A percentile compares a stretch with the other conserved stretches of the same genome.
Conservation (phyloP, 2,329 filamentous ascomycete species). For the Colletotrichum sp. region DNA sequence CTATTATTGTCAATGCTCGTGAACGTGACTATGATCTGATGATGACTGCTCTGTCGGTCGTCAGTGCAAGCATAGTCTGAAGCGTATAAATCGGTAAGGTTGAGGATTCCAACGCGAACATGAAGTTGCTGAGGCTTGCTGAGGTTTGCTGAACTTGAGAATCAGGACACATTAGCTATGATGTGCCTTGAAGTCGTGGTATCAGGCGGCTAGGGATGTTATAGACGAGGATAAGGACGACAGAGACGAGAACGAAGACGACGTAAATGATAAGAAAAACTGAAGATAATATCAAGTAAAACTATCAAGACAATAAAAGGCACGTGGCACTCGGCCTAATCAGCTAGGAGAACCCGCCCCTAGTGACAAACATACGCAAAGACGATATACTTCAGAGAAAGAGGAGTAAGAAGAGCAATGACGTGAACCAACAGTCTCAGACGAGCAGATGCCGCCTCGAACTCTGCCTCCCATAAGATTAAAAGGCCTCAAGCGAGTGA, state of each 20-base stretch:
- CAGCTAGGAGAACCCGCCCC: no score
- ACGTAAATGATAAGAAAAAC: no score
- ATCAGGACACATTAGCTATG: background rate
- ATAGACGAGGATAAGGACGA: background rate
- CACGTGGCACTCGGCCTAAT: no score
- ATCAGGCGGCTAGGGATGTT: background rate
- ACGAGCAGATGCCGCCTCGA: background rate
- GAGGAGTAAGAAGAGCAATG: no score
- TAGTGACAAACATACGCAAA: no score
- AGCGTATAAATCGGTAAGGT: background rate
- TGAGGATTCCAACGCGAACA: background rate
- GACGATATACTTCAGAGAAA: no score
- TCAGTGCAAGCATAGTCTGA: background rate
- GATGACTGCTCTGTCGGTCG: background rate
- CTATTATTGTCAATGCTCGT: background rate
- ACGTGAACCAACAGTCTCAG: no score
- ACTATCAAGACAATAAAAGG: fast-evolving
- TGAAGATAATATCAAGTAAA: fast-evolving
- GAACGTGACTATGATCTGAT: background rate
- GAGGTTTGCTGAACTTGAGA: background rate
- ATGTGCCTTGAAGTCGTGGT: background rate
- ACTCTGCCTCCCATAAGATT: background rate
- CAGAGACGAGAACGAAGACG: no score
- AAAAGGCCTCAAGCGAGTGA: fast-evolving
- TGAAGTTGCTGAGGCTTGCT: background rate